A percentile compares a stretch with the other conserved stretches of the same genome.
These are phyloP conservation scores for Vachellia pachyceras DNA, from an alignment of 306 rosid genomes.

Conservation along the genomic window DNA sequence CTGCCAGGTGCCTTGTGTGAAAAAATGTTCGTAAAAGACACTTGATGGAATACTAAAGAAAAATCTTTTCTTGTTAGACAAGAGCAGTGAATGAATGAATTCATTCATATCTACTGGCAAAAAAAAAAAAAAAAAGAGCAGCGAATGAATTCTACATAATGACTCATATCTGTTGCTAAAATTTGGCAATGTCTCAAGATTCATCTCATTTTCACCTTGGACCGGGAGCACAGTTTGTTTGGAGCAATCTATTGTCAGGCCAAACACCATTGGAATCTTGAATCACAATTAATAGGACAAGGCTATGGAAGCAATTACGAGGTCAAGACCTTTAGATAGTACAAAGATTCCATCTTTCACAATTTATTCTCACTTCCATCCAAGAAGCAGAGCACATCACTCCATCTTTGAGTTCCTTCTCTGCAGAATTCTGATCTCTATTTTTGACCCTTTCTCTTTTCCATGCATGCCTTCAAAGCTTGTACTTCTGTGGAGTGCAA, in stretches of 20 bases:
- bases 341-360: constrained; percentile 11
- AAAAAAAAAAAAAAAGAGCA: no score
- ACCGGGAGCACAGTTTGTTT: constrained; percentile 6
- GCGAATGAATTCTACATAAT: background rate
- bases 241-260: background rate
- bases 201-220: background rate
- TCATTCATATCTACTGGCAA: no score
- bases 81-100: no score
- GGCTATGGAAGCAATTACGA: background rate
- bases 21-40: background rate
- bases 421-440: constrained; percentile 38
- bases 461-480: constrained; percentile 80
- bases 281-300: background rate
- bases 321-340: background rate
- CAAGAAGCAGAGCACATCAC: constrained; percentile 27
- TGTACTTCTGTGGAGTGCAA: constrained; percentile 56
- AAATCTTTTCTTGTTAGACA: background rate
- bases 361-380: constrained; percentile 25
- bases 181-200: background rate
- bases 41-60: background rate
- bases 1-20: background rate
- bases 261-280: background rate
- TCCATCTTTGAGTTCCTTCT: background rate
- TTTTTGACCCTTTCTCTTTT: constrained; percentile 54
- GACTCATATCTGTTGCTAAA: background rate